Evolutionary conservation across 176 grass and related monocot species (phyloP).

Genomic region (Luzula sylvatica): DNA sequence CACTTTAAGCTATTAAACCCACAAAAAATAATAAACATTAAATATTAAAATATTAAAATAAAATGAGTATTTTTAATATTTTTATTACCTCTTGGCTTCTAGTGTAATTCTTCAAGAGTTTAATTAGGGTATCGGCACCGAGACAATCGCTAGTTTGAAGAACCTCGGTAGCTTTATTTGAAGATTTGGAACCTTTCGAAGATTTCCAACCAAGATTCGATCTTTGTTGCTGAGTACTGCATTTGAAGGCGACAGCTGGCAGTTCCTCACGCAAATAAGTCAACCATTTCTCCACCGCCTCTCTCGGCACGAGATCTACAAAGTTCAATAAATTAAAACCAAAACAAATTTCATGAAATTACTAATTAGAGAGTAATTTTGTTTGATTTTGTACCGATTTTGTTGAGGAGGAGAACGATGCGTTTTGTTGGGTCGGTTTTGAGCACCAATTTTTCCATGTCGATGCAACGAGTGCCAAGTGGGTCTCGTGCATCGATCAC

Average conservation of each 20-base stretch:
- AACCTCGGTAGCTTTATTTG: slow-evolving; percentile 43
- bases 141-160: slow-evolving; percentile 91
- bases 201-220: slow-evolving; percentile 94
- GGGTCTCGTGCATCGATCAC: slow-evolving; percentile 89
- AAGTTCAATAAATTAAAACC: neutral
- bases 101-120: slow-evolving; percentile 91
- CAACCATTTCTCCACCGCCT: slow-evolving; percentile 78
- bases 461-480: slow-evolving; percentile 57
- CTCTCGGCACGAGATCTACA: slow-evolving; percentile 78
- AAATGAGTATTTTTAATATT: no score
- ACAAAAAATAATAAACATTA: slow-evolving; percentile 13
- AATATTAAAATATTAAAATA: neutral
- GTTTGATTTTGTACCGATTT: slow-evolving; percentile 49
- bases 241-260: slow-evolving; percentile 85
- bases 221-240: slow-evolving; percentile 89
- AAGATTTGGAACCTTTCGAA: slow-evolving; percentile 63
- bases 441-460: slow-evolving; percentile 82
- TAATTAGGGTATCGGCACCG: slow-evolving; percentile 83
- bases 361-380: neutral
- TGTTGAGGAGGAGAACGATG: slow-evolving; percentile 88
- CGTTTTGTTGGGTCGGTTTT: slow-evolving; percentile 63
- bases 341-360: slow-evolving; percentile 11
- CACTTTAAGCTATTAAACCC: slow-evolving; percentile 66
- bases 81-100: slow-evolving; percentile 77
- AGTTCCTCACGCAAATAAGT: slow-evolving; percentile 80